Base-by-base conservation (phyloP, 2,329 filamentous ascomycete genomes). In the Monosporascus sp. region DNA sequence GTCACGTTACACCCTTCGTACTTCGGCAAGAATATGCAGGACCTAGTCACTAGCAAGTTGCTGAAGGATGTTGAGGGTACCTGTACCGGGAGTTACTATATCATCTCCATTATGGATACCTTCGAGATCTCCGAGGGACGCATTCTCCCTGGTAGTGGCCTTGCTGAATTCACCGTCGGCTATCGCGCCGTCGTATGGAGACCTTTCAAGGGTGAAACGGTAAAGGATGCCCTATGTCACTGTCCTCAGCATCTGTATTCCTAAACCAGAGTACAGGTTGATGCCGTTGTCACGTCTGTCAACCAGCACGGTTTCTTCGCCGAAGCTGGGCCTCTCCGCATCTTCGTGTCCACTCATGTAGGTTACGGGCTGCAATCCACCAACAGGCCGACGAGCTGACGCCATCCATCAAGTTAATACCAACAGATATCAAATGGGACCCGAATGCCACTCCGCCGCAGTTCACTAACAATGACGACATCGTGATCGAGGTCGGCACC, bases 111-210 rank as follows among this genome's bases (percentile, higher is more conserved):
- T 66, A 93, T 99, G 84, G 92, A 97, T 72, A 89, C 92, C 48
- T 92, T 95, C 65, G 89, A 97, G 63, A 93, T 97, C 65, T 95
- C 91, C 17, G 91, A 96, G 67, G 92, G 92, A 14, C 87, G 91
- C 63, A 93, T 99, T 57, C 82, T 97, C 53, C 93, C 94, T 3
- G 90, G 93, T 8, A 96, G 88, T 57, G 94, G 92, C 9, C 81
- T 95, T 61, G 93, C 94, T 20, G 91, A 97, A 72, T 99, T 97
- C 69, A 96, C 89, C 0, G 91, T 99, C 48, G 86, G 89, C 65
- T 99, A 97, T 70, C 89, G 92, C 56, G 94, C 94, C 51, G 93
- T 99, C 55, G 91, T 99, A 54, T 99, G 93, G 93, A 85, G 93
- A 66, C 94, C 94, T 11, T 99, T 97, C 79, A 93, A 94, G 74